These are phyloP conservation scores for Candida dajiaensis DNA, from an alignment of 805 yeast species.

Conservation along the genomic window DNA sequence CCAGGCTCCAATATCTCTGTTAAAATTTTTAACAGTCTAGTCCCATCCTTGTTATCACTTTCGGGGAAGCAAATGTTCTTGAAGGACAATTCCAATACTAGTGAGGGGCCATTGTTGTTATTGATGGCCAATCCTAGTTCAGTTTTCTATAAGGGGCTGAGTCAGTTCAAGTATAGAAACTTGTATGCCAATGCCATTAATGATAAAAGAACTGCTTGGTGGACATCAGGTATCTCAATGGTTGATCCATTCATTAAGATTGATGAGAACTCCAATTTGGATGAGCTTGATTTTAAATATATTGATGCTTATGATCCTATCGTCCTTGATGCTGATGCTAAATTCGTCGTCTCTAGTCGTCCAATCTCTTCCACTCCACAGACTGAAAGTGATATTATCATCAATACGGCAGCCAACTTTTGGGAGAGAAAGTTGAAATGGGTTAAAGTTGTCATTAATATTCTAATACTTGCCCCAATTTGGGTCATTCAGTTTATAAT, in stretches of 20 bases:
- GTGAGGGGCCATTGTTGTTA: slow-evolving; percentile 48
- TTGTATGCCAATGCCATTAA: slow-evolving; percentile 74
- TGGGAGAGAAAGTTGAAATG: slow-evolving; percentile 40
- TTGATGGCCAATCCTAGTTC: slow-evolving; percentile 63
- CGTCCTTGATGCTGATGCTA: slow-evolving; percentile 45
- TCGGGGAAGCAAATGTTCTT: slow-evolving; percentile 74
- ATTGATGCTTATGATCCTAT: slow-evolving; percentile 50
- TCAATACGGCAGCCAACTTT: slow-evolving; percentile 21
- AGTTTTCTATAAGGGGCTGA: slow-evolving; percentile 51
- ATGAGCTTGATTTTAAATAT: slow-evolving; percentile 34
- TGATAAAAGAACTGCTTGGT: slow-evolving; percentile 79
- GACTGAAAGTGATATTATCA: slow-evolving; percentile 1
- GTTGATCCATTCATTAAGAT: slow-evolving; percentile 52
- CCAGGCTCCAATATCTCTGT: slow-evolving; percentile 50
- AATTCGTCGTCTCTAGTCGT: slow-evolving; percentile 27
- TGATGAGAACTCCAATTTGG: slow-evolving; percentile 38
- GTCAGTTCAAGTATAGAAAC: slow-evolving; percentile 44
- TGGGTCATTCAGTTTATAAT: slow-evolving; percentile 56
- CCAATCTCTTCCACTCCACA: slow-evolving; percentile 9
- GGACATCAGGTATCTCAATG: slow-evolving; percentile 67
- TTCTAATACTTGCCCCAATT: slow-evolving; percentile 52
- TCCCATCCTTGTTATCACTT: slow-evolving; percentile 59
- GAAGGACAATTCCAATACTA: slow-evolving; percentile 32
- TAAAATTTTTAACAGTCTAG: slow-evolving; percentile 53
- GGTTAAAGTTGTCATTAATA: slow-evolving; percentile 38